These are phyloP conservation scores for Eutrema heterophyllum DNA, from an alignment of 345 rosid genomes.

Conservation along the genomic window DNA sequence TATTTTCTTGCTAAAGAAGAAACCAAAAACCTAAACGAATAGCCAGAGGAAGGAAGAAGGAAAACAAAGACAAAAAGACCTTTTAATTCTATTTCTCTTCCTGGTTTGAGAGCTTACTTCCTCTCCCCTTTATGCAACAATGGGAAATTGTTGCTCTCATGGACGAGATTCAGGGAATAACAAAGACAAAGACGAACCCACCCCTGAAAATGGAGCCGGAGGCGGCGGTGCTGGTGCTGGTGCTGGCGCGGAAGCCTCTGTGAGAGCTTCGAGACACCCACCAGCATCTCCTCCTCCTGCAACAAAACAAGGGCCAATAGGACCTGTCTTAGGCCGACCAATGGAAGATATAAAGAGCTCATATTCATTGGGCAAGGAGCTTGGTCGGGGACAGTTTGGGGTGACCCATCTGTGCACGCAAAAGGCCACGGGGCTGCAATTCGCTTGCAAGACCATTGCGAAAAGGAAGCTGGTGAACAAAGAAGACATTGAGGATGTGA, in stretches of 20 bases:
- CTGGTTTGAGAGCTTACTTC: slow-evolving; percentile 13
- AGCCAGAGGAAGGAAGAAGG: slow-evolving; percentile 22
- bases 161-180: slow-evolving; percentile 33
- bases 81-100: slow-evolving; percentile 13
- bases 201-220: slow-evolving; percentile 28
- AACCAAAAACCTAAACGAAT: slow-evolving; percentile 17
- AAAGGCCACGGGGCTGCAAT: slow-evolving; percentile 65
- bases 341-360: slow-evolving; percentile 81
- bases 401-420: slow-evolving; percentile 79
- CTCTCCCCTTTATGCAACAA: slow-evolving; percentile 34
- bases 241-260: slow-evolving; percentile 3
- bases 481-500: slow-evolving; percentile 89
- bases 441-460: slow-evolving; percentile 90
- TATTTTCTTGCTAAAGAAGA: slow-evolving; percentile 29
- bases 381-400: slow-evolving; percentile 91
- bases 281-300: slow-evolving; percentile 32
- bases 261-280: slow-evolving; percentile 17
- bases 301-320: slow-evolving; percentile 45
- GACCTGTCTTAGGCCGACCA: slow-evolving; percentile 80
- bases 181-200: slow-evolving; percentile 27
- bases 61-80: background rate
- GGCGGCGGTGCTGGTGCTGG: background rate
- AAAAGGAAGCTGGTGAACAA: slow-evolving; percentile 80
- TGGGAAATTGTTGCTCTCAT: slow-evolving; percentile 82
- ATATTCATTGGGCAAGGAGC: slow-evolving; percentile 73